phyloP scores from a whole-genome alignment of 768 basidiomycete genomes.

The Suillus placidus region DNA sequence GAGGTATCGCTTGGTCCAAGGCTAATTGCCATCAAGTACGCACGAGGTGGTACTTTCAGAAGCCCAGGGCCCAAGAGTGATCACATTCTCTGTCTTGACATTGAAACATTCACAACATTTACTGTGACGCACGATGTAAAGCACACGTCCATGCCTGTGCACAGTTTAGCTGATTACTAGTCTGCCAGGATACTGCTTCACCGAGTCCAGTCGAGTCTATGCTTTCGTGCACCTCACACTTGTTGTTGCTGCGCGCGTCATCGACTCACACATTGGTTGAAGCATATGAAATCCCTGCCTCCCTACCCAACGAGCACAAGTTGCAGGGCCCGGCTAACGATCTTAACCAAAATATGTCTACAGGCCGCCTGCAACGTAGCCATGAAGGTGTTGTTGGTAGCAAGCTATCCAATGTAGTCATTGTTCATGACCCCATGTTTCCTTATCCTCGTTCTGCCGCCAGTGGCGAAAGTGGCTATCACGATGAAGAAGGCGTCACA shows the following conservation, averaged over 20 bases:
- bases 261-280: conserved; percentile 6
- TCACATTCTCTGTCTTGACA: conserved; percentile 7
- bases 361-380: conserved; percentile 2
- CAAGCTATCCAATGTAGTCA: conserved; percentile 5
- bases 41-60: conserved; percentile 4
- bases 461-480: not conserved
- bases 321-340: not conserved
- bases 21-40: conserved; percentile 9
- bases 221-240: conserved; percentile 7
- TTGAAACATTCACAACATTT: not conserved
- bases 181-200: not conserved
- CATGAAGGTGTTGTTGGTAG: conserved; percentile 8
- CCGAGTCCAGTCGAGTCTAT: conserved; percentile 4
- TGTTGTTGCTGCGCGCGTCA: not conserved
- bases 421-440: conserved; percentile 8
- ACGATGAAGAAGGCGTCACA: conserved; percentile 3
- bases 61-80: conserved; percentile 4
- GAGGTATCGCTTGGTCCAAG: conserved; percentile 6
- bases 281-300: conserved; percentile 4
- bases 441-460: not conserved
- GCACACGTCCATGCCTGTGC: not conserved
- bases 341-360: not conserved
- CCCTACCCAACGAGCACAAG: not conserved
- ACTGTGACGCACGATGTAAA: conserved; percentile 8
- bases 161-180: conserved; percentile 1